phyloP scores from a whole-genome alignment of 2,329 filamentous ascomycete species.

The Stachybotrys chartarum region DNA sequence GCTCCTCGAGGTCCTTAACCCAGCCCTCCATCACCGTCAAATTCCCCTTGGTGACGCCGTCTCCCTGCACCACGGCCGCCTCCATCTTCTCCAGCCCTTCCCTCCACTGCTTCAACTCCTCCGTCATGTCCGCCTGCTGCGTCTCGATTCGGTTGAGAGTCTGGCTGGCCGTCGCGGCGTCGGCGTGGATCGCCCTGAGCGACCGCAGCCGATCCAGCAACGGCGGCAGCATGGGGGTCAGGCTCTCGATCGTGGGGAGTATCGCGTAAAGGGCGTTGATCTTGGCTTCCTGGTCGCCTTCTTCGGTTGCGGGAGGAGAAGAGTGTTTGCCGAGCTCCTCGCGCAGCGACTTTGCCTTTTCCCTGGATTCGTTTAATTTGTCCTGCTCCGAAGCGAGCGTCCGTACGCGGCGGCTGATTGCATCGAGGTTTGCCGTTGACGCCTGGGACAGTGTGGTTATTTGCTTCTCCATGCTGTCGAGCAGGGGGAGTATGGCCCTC shows the following conservation, averaged over 20 bases:
- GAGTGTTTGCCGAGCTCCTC: constrained; percentile 48
- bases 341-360: constrained; percentile 53
- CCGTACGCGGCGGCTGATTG: constrained; percentile 61
- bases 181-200: constrained; percentile 75
- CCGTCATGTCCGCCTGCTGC: constrained; percentile 73
- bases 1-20: constrained; percentile 79
- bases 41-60: constrained; percentile 67
- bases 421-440: constrained; percentile 65
- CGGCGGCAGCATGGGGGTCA: constrained; percentile 77
- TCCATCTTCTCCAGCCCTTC: constrained; percentile 76
- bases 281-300: constrained; percentile 71
- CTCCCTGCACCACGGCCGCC: constrained; percentile 61
- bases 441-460: constrained; percentile 68
- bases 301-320: constrained; percentile 33
- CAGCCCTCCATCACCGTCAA: constrained; percentile 79
- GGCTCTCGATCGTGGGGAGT: constrained; percentile 77
- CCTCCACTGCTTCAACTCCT: constrained; percentile 80
- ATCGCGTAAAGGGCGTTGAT: constrained; percentile 89
- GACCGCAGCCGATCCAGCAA: constrained; percentile 81
- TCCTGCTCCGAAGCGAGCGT: constrained; percentile 68
- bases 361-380: constrained; percentile 57
- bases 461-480: constrained; percentile 75
- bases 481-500: constrained; percentile 70
- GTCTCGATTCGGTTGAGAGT: constrained; percentile 71
- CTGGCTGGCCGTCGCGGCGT: constrained; percentile 74